Base-by-base conservation (phyloP, 176 grass and related monocot species). In the Phragmites australis region DNA sequence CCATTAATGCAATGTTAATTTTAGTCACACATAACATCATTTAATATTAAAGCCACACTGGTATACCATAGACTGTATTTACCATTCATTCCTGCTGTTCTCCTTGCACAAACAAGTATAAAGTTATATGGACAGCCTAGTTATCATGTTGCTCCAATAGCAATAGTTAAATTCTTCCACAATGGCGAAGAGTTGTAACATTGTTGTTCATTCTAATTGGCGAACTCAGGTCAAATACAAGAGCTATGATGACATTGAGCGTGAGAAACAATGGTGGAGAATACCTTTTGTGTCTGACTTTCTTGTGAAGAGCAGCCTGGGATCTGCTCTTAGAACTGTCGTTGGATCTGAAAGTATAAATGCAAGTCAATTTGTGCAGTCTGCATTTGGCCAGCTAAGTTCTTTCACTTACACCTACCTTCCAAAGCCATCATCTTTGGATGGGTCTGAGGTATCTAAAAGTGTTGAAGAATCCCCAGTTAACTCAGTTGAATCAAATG, bases 341-440 rank as follows among this genome's bases (percentile, higher is more conserved):
- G 77, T 97, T 80, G 94, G 94, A 51, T 94, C 94, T 77, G 94
- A 97, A 26, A 86, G 89, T 86, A 80, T 94, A 87, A 97, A 94
- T 74, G 92, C 84, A 45, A 97, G 89, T 84, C 92, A 94, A 64
- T 97, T 97, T 61, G 94, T 92, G 49, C 74, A 97, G 53, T 94
- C 91, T 82, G 87, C 94, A 66, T 97, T 97, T 77, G 94, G 94
- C 68, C 94, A 97, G 64, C 76, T 97, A 58, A 94, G 82, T 85
- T 81, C 83, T 67, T 89, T 97, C 45, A 88, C 61, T 30, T 85
- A 90, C 69, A 81, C 54, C 13, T 89, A 90, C 43, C 72, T 92
- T 87, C 76, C 83, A 80, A 92, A 89, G 51, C 72, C 85, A 73
- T 65, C 61, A 25, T 81, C 85, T 74, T 81, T 77, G 75, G 80